Percentiles rank a stretch among this genome's conserved stretches.
Evolutionary conservation across 1,284 basidiomycete genomes (phyloP).

Genomic region (Irpex rosettiformis): DNA sequence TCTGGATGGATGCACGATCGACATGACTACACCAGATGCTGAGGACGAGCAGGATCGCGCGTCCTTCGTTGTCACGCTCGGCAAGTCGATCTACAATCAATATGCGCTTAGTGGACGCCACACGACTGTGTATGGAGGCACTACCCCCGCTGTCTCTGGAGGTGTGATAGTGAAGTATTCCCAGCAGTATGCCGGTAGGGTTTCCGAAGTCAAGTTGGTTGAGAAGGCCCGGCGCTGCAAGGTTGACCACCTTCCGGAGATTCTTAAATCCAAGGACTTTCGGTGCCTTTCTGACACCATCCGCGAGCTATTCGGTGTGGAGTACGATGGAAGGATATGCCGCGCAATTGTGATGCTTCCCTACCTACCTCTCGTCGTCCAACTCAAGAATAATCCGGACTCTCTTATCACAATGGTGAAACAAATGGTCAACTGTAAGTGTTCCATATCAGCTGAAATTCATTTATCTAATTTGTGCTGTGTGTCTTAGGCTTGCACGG

Average conservation of each 20-base stretch:
- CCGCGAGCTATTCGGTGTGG: neutral
- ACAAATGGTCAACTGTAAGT: slow-evolving; percentile 15
- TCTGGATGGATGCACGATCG: neutral
- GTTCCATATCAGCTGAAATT: neutral
- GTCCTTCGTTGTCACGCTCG: neutral
- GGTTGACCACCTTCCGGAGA: neutral
- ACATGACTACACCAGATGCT: neutral
- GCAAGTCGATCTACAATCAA: neutral
- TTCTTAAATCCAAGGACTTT: neutral
- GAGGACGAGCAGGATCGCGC: neutral
- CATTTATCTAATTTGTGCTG: neutral
- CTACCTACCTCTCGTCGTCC: slow-evolving; percentile 4
- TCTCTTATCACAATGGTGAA: slow-evolving; percentile 6
- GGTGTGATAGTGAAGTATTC: slow-evolving; percentile 1
- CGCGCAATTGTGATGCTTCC: slow-evolving; percentile 7
- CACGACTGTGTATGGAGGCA: neutral
- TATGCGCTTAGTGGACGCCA: neutral
- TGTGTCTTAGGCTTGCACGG: slow-evolving; percentile 10
- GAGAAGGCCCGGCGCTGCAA: neutral
- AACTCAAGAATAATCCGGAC: neutral
- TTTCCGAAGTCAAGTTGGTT: neutral
- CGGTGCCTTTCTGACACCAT: neutral
- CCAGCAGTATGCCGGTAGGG: neutral
- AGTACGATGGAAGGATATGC: slow-evolving; percentile 8
- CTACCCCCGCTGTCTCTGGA: neutral